phyloP scores from a whole-genome alignment of 768 basidiomycete species.

The Phlegmacium glaucopus region DNA sequence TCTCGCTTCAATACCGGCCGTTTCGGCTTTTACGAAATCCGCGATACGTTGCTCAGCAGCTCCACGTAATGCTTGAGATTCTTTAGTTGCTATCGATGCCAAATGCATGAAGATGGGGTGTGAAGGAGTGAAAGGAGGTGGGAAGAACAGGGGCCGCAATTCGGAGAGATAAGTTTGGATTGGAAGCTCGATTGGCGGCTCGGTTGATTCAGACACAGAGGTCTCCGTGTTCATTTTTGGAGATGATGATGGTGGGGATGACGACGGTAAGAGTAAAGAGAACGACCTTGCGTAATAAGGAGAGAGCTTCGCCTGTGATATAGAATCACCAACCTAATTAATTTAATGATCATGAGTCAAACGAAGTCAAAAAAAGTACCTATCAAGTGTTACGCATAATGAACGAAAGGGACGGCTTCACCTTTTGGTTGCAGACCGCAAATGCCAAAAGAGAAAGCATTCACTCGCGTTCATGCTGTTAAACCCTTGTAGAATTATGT shows the following conservation, averaged over 20 bases:
- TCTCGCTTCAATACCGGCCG: constrained; percentile 50
- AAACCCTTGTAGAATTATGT: constrained; percentile 4
- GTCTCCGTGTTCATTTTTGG: constrained; percentile 20
- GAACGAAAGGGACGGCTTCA: constrained; percentile 3
- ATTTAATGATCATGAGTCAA: constrained; percentile 16
- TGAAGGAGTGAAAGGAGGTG: constrained; percentile 73
- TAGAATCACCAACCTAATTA: constrained; percentile 36
- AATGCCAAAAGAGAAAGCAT: constrained; percentile 2
- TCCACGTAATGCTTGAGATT: constrained; percentile 52
- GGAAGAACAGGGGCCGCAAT: constrained; percentile 62
- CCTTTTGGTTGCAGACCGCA: constrained; percentile 2
- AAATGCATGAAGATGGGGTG: constrained; percentile 71
- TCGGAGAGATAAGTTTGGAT: constrained; percentile 43
- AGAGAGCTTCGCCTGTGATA: constrained; percentile 36
- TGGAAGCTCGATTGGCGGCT: constrained; percentile 24
- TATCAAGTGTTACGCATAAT: constrained; percentile 5
- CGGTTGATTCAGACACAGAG: constrained; percentile 20
- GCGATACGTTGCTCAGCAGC: constrained; percentile 57
- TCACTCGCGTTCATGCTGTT: constrained; percentile 8
- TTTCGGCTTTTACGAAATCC: constrained; percentile 49
- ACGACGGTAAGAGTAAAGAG: constrained; percentile 38
- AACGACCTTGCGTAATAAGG: constrained; percentile 43
- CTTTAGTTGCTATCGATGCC: constrained; percentile 49
- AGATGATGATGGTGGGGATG: constrained; percentile 22
- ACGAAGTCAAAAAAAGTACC: constrained; percentile 3